phyloP scores from a whole-genome alignment of 257 asterid species.

The Parsonsia alboflavescens region DNA sequence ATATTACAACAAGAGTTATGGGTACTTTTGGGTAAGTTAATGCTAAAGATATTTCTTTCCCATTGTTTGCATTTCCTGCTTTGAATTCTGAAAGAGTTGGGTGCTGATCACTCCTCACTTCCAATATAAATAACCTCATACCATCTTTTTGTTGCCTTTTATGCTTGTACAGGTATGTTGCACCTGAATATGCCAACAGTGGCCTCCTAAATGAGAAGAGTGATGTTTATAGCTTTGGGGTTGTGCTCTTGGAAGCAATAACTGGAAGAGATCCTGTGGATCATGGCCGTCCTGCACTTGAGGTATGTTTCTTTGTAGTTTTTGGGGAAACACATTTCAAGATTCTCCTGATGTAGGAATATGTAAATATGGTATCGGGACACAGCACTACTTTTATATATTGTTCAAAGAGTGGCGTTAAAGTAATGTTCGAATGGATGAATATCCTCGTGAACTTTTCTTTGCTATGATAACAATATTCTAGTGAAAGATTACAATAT shows the following conservation, averaged over 20 bases:
- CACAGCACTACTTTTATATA: background rate
- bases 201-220: constrained; percentile 76
- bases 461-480: background rate
- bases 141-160: background rate
- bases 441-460: background rate
- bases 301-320: constrained; percentile 32
- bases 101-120: background rate
- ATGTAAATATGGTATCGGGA: background rate
- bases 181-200: constrained; percentile 84
- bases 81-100: background rate
- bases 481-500: background rate
- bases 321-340: background rate
- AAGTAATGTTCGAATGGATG: background rate
- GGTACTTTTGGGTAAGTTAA: constrained; percentile 82
- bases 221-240: constrained; percentile 78
- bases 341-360: background rate
- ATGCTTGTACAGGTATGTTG: constrained; percentile 51
- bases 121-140: background rate
- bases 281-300: constrained; percentile 57
- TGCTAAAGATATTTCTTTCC: background rate
- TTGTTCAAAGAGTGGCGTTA: background rate
- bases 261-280: constrained; percentile 86
- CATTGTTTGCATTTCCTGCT: background rate
- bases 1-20: constrained; percentile 84
- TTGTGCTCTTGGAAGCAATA: constrained; percentile 66